Conservation (phyloP, 352 stramenopile species). For the Globisporangium radiosum region DNA sequence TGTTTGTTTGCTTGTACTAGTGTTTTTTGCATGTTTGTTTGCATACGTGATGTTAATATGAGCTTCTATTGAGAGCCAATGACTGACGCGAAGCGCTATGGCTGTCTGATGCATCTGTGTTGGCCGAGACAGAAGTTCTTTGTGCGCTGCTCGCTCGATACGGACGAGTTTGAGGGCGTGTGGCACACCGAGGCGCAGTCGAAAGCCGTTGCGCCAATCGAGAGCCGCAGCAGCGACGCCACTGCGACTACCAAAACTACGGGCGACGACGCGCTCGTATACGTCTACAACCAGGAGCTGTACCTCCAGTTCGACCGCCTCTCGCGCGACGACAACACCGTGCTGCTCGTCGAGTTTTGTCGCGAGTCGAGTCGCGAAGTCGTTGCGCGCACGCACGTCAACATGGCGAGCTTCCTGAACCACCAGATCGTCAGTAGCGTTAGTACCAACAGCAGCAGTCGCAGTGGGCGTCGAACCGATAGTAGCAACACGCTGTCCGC, state of each 20-base stretch:
- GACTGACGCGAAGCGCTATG: background rate
- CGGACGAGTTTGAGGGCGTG: conserved; percentile 77
- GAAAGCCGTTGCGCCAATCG: conserved; percentile 31
- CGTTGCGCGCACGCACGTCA: conserved; percentile 75
- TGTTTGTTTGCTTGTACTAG: too few species aligned
- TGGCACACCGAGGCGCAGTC: conserved; percentile 84
- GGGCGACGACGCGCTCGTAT: conserved; percentile 29
- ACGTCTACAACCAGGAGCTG: conserved; percentile 75
- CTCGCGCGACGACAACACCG: conserved; percentile 80
- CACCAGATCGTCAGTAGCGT: conserved; percentile 5
- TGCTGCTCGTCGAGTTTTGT: conserved; percentile 79
- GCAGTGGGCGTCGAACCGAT: background rate
- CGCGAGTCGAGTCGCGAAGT: conserved; percentile 66
- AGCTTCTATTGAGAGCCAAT: too few species aligned
- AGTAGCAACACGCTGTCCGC: background rate
- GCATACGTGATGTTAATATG: too few species aligned
- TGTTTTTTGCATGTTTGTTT: too few species aligned
- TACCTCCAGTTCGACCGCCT: conserved; percentile 81
- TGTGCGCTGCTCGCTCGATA: conserved; percentile 78
- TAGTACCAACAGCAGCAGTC: conserved; percentile 12
- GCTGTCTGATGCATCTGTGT: background rate
- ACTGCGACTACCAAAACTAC: background rate
- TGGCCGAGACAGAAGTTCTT: conserved; percentile 46
- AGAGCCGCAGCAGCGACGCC: conserved; percentile 6
- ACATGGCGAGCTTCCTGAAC: conserved; percentile 79